Conservation (phyloP, 352 stramenopile species). For the Thraustotheca clavata region DNA sequence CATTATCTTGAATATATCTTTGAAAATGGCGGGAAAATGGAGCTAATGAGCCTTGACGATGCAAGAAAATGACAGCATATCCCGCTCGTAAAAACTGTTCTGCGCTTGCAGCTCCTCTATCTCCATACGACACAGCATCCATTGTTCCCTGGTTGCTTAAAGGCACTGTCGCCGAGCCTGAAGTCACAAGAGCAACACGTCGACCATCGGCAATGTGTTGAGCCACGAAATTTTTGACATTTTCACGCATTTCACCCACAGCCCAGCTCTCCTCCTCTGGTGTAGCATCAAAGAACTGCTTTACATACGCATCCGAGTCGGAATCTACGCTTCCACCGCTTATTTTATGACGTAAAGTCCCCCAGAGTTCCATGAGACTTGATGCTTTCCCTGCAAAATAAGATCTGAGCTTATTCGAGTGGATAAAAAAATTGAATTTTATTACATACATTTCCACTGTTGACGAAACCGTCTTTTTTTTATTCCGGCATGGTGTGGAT, state of each 20-base stretch:
- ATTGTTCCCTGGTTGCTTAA: slow-evolving; percentile 55
- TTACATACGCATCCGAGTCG: slow-evolving; percentile 62
- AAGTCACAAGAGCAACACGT: slow-evolving; percentile 74
- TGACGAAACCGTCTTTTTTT: no score
- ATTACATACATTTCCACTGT: no score
- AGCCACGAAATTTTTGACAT: slow-evolving; percentile 49
- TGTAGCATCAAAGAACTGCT: slow-evolving; percentile 77
- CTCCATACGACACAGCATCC: slow-evolving; percentile 56
- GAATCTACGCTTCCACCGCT: slow-evolving; percentile 48
- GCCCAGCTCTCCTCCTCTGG: slow-evolving; percentile 48
- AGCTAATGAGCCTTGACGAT: slow-evolving; percentile 64
- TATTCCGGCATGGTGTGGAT: no score
- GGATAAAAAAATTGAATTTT: no score
- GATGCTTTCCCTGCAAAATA: background rate
- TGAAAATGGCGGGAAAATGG: slow-evolving; percentile 81
- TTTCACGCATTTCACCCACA: slow-evolving; percentile 30
- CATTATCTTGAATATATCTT: slow-evolving; percentile 68
- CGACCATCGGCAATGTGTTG: slow-evolving; percentile 44
- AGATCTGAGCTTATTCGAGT: no score
- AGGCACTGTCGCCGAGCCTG: slow-evolving; percentile 66
- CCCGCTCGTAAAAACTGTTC: slow-evolving; percentile 72
- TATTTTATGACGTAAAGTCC: slow-evolving; percentile 67
- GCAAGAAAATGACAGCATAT: slow-evolving; percentile 77
- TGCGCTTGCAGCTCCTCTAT: slow-evolving; percentile 62
- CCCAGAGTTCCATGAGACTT: slow-evolving; percentile 60